These are phyloP conservation scores for Suhomyces choctaworum DNA, from an alignment of 1,139 yeast genomes.

Conservation along the genomic window DNA sequence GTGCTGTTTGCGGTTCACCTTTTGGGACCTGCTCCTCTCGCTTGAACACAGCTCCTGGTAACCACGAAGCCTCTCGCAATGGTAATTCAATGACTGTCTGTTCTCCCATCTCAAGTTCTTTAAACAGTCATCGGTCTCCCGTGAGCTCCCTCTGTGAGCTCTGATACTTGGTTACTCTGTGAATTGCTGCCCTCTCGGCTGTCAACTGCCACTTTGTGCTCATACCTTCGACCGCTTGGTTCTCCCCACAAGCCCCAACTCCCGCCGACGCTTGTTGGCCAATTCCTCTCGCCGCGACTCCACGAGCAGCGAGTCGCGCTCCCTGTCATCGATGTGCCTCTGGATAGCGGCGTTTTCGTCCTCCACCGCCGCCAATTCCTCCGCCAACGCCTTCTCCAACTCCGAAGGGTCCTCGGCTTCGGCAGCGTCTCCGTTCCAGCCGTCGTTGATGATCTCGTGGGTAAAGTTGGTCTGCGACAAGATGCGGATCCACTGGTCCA, in stretches of 20 bases:
- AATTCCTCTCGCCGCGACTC: slow-evolving; percentile 19
- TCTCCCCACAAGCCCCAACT: slow-evolving; percentile 24
- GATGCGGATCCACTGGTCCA: slow-evolving; percentile 49
- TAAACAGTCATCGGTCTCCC: not conserved
- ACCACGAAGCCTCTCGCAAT: too few species aligned
- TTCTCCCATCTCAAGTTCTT: too few species aligned
- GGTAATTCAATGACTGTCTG: too few species aligned
- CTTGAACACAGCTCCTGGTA: too few species aligned
- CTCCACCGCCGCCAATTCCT: slow-evolving; percentile 27
- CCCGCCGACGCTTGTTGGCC: slow-evolving; percentile 24
- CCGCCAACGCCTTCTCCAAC: slow-evolving; percentile 28
- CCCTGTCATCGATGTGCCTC: slow-evolving; percentile 26
- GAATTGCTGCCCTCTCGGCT: too few species aligned
- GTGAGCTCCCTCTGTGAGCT: not conserved
- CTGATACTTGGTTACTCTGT: not conserved
- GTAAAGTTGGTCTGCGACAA: slow-evolving; percentile 49
- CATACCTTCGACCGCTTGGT: slow-evolving; percentile 6
- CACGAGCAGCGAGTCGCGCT: slow-evolving; percentile 21
- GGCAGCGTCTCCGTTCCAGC: slow-evolving; percentile 34
- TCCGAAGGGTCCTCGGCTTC: slow-evolving; percentile 25
- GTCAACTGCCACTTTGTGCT: too few species aligned
- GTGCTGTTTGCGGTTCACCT: too few species aligned
- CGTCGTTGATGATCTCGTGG: slow-evolving; percentile 34
- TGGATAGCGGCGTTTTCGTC: slow-evolving; percentile 31
- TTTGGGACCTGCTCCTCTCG: too few species aligned